Evolutionary conservation across 495 filamentous ascomycete species (phyloP), one percentile per base, ranked within the genome.

Genomic region (Penicillium simplicissimum): DNA sequence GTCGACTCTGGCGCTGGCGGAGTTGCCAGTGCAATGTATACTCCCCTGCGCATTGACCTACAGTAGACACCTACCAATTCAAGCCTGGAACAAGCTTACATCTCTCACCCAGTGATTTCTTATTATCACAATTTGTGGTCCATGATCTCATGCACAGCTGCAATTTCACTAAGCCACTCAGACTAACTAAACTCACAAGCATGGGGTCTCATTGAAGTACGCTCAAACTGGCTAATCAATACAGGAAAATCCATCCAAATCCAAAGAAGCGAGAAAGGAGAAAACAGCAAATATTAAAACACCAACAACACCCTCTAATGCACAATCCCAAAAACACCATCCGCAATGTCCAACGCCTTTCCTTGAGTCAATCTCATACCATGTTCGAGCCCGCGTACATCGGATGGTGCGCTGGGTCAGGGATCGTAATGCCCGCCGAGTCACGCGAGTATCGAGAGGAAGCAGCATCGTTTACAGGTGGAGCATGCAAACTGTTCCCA

Each of bases 381-480:
- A 37, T 45, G 10, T 53, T 64, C 73, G 15, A 74, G 58, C 55
- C 72, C 62, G 33, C 10, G 35, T 53, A 35, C n/a, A 37, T 77
- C 65, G 82, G 82, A 67, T 84, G 81, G 63, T 81, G 77, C 13
- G 81, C 76, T 52, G 75, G 54, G 66, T 82, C 73, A 11, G 82
- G 82, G 11, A 71, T 65, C 4, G 71, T 64, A 15, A 81, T 57
- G 1, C 71, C 72, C 2, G 64, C 60, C 13, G 71, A 66, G 47
- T 75, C 69, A 19, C 75, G 71, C 14, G 75, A 75, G 54, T 78
- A 79, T 47, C 70, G 73, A 25, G 74, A 76, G 25, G 76, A 78
- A 21, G 78, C 71, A 34, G 69, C 67, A 55, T 79, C 73, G n/a
- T 70, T 68, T 19, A 47, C 34, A 1, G 35, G 43, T 17, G 47